phyloP scores from a whole-genome alignment of 2,329 filamentous ascomycete genomes.

The Peltaster fructicola region DNA sequence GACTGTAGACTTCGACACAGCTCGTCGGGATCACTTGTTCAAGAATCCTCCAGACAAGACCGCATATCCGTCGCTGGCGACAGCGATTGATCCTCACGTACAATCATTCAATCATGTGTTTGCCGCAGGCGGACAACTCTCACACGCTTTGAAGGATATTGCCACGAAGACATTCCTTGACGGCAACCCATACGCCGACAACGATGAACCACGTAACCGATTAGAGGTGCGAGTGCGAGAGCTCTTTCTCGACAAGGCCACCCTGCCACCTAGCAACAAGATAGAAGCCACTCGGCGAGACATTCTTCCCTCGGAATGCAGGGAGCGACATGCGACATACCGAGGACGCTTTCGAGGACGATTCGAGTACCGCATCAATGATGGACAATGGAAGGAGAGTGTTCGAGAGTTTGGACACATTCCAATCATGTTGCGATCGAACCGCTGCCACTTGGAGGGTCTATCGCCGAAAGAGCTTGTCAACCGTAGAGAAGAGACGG shows the following conservation, averaged over 20 bases:
- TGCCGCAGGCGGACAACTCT: constrained; percentile 51
- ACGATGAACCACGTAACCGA: constrained; percentile 47
- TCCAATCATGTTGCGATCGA: constrained; percentile 86
- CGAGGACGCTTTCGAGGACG: constrained; percentile 68
- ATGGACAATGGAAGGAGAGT: constrained; percentile 67
- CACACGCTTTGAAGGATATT: constrained; percentile 70
- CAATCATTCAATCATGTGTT: constrained; percentile 92
- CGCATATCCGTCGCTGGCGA: constrained; percentile 72
- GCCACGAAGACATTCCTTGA: constrained; percentile 78
- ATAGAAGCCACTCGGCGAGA: constrained; percentile 61
- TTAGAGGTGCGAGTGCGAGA: constrained; percentile 65
- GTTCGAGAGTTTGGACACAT: constrained; percentile 73
- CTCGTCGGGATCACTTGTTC: constrained; percentile 77
- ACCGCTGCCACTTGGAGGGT: constrained; percentile 75
- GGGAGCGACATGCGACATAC: constrained; percentile 86
- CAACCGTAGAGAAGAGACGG: constrained; percentile 78
- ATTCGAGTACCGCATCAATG: constrained; percentile 73
- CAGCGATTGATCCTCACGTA: constrained; percentile 79
- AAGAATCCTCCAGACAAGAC: constrained; percentile 73
- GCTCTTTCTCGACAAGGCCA: constrained; percentile 65
- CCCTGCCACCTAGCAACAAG: constrained; percentile 68
- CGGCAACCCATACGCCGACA: constrained; percentile 37
- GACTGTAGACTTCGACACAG: constrained; percentile 72
- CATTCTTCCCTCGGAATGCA: constrained; percentile 79
- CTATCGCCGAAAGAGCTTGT: constrained; percentile 71